Evolutionary conservation across 768 basidiomycete species (phyloP).

Genomic region (Hydnum rufescens): DNA sequence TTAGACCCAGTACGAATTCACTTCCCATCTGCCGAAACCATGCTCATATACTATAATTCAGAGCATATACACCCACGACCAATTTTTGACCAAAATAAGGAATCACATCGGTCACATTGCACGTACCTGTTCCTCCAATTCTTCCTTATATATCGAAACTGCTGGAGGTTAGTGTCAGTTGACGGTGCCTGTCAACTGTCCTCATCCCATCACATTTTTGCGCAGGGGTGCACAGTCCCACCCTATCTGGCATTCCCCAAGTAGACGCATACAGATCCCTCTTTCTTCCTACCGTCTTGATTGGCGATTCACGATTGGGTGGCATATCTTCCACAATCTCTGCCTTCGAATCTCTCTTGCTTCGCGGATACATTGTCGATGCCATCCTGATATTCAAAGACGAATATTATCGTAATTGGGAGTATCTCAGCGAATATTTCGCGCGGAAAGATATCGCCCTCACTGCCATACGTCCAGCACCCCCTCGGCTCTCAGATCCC

Average conservation of each 20-base stretch:
- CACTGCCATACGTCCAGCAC: slow-evolving; percentile 33
- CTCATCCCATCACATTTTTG: not conserved
- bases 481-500: slow-evolving; percentile 29
- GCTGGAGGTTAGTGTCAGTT: slow-evolving; percentile 58
- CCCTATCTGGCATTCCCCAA: slow-evolving; percentile 65
- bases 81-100: no score
- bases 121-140: no score
- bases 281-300: slow-evolving; percentile 67
- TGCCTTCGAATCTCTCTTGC: slow-evolving; percentile 72
- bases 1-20: slow-evolving; percentile 4
- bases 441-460: slow-evolving; percentile 22
- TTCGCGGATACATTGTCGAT: slow-evolving; percentile 83
- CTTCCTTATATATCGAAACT: slow-evolving; percentile 56
- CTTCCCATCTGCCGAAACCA: no score
- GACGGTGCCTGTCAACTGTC: not conserved
- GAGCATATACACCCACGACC: no score
- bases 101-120: no score
- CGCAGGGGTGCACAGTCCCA: slow-evolving; percentile 80
- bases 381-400: slow-evolving; percentile 70
- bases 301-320: slow-evolving; percentile 78
- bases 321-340: slow-evolving; percentile 89
- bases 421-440: slow-evolving; percentile 68
- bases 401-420: slow-evolving; percentile 69
- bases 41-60: no score
- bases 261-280: slow-evolving; percentile 71